A percentile compares a stretch with the other conserved stretches of the same genome.
phyloP scores from a whole-genome alignment of 148 eudicot genomes.

The Cornus controversa region DNA sequence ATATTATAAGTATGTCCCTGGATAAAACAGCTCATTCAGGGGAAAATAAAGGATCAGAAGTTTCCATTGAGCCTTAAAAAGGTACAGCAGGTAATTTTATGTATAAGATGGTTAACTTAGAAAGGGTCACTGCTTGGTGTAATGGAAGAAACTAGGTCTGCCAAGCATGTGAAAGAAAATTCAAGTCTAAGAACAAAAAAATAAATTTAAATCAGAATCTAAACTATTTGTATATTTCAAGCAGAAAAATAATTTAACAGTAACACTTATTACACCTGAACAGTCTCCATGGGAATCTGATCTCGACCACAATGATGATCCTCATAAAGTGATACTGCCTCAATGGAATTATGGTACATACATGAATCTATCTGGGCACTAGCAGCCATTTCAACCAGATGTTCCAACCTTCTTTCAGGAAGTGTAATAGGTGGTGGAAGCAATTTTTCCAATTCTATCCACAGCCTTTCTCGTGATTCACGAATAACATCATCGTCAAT shows the following conservation, averaged over 20 bases:
- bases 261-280: slow-evolving; percentile 53
- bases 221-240: neutral
- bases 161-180: too few relatives aligned
- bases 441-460: slow-evolving; percentile 57
- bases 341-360: slow-evolving; percentile 62
- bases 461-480: slow-evolving; percentile 44
- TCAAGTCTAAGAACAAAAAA: neutral
- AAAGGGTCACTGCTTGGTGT: too few relatives aligned
- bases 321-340: slow-evolving; percentile 54
- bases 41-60: neutral
- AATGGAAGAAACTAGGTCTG: too few relatives aligned
- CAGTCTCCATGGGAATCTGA: slow-evolving; percentile 74
- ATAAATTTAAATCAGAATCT: neutral
- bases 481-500: slow-evolving; percentile 25
- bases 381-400: slow-evolving; percentile 70
- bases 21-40: neutral
- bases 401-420: slow-evolving; percentile 84
- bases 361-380: slow-evolving; percentile 67
- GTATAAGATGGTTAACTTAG: neutral
- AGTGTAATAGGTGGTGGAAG: slow-evolving; percentile 70
- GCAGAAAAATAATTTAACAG: neutral
- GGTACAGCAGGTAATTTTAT: neutral
- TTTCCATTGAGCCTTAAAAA: neutral
- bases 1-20: neutral
- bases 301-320: slow-evolving; percentile 74